These are phyloP conservation scores for Vachellia collinsii DNA, from an alignment of 306 rosid species.

Conservation along the genomic window DNA sequence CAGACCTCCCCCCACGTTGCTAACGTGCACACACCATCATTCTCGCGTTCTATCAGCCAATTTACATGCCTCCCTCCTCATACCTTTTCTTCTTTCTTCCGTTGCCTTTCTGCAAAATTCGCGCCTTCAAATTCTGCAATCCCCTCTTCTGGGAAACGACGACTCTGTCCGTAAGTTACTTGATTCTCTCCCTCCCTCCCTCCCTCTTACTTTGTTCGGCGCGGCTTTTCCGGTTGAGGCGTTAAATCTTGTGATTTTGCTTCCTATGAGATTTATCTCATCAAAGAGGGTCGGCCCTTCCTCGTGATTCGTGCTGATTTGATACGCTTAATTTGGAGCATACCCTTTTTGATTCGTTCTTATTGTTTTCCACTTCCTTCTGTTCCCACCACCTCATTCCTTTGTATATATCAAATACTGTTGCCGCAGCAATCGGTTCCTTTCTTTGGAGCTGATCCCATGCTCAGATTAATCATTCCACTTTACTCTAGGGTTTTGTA, in stretches of 20 bases:
- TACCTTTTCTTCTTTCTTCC: background rate
- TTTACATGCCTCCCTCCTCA: background rate
- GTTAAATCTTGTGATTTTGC: background rate
- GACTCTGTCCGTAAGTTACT: background rate
- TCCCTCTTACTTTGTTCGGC: background rate
- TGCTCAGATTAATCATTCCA: background rate
- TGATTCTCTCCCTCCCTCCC: background rate
- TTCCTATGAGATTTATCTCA: constrained; percentile 1
- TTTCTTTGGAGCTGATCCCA: constrained; percentile 17
- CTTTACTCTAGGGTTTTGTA: constrained; percentile 27
- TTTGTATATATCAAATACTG: background rate
- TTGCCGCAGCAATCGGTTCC: background rate
- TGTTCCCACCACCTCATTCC: background rate
- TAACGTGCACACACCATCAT: constrained; percentile 48
- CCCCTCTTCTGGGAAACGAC: background rate
- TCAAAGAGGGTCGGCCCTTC: constrained; percentile 20
- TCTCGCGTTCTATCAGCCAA: background rate
- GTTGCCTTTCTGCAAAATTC: background rate
- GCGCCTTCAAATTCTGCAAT: background rate
- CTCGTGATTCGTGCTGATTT: constrained; percentile 27
- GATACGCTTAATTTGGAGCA: background rate
- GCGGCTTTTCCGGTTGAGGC: background rate
- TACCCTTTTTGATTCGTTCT: constrained; percentile 12
- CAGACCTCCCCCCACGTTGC: constrained; percentile 38
- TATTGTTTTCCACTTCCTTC: background rate